Evolutionary conservation across 352 stramenopile genomes (phyloP).

Genomic region (Phytophthora uliginosa): DNA sequence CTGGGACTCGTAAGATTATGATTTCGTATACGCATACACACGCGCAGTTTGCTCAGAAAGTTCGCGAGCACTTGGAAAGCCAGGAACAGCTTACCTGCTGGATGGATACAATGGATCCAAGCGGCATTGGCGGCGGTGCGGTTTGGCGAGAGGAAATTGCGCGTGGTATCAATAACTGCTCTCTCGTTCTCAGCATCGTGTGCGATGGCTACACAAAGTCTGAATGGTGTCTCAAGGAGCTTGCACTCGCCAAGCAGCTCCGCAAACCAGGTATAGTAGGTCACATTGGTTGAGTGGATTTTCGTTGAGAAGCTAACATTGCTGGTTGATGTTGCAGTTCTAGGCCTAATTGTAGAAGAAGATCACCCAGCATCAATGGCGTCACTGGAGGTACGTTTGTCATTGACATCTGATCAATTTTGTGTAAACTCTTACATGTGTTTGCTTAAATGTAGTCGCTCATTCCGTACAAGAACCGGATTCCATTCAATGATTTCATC

Average conservation of each 20-base stretch:
- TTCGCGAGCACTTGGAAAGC: slow-evolving; percentile 75
- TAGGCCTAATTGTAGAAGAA: slow-evolving; percentile 67
- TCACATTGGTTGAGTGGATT: slow-evolving; percentile 22
- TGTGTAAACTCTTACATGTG: background rate
- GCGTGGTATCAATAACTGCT: slow-evolving; percentile 79
- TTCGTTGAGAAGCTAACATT: slow-evolving; percentile 16
- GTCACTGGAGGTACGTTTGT: slow-evolving; percentile 32
- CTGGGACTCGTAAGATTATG: slow-evolving; percentile 81
- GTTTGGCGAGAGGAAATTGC: slow-evolving; percentile 89
- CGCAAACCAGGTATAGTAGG: slow-evolving; percentile 62
- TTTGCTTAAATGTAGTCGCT: slow-evolving; percentile 31
- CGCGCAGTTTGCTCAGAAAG: slow-evolving; percentile 61
- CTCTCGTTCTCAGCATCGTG: slow-evolving; percentile 77
- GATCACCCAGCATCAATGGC: slow-evolving; percentile 45
- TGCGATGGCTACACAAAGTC: slow-evolving; percentile 80
- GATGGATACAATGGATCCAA: slow-evolving; percentile 90
- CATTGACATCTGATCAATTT: background rate
- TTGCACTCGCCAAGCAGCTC: slow-evolving; percentile 79
- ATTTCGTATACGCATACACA: slow-evolving; percentile 87
- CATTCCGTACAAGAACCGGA: slow-evolving; percentile 52
- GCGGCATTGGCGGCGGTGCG: slow-evolving; percentile 75
- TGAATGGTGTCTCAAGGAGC: slow-evolving; percentile 86
- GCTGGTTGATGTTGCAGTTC: slow-evolving; percentile 36
- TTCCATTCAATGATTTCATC: slow-evolving; percentile 74
- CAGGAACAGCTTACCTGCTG: slow-evolving; percentile 73